These are phyloP conservation scores for Torrubiella hemipterigena DNA, from an alignment of 2,329 filamentous ascomycete species.

Conservation along the genomic window DNA sequence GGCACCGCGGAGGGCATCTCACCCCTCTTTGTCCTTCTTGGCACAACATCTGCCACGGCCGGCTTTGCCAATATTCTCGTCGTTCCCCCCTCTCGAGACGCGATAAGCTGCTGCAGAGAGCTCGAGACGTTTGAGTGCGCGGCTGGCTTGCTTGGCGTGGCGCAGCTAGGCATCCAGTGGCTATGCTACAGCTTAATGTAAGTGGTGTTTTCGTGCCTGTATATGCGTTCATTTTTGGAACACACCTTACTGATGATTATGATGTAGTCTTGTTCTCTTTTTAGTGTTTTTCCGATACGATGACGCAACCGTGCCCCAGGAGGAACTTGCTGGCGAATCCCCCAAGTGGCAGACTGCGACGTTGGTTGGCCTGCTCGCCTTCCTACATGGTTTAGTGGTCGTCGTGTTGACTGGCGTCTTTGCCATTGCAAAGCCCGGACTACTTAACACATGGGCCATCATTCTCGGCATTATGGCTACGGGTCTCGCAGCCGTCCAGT, in stretches of 20 bases:
- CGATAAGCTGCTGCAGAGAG: constrained; percentile 76
- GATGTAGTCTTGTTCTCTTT: constrained; percentile 82
- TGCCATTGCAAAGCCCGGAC: constrained; percentile 45
- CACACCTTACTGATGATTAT: constrained; percentile 10
- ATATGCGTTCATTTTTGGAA: background rate
- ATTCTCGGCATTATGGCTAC: constrained; percentile 71
- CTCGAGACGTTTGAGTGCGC: constrained; percentile 74
- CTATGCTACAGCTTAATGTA: constrained; percentile 86
- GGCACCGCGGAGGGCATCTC: constrained; percentile 89
- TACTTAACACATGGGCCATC: constrained; percentile 72
- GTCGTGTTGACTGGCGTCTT: constrained; percentile 60
- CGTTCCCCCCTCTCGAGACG: constrained; percentile 68
- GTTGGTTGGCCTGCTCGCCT: constrained; percentile 57
- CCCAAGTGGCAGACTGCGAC: constrained; percentile 71
- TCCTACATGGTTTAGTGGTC: constrained; percentile 63
- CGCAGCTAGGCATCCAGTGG: constrained; percentile 87
- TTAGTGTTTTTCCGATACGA: constrained; percentile 80
- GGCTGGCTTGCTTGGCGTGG: constrained; percentile 75
- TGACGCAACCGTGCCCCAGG: constrained; percentile 35
- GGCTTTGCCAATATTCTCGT: constrained; percentile 88
- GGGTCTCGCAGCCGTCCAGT: constrained; percentile 73
- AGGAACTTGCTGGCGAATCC: constrained; percentile 35
- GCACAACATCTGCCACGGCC: constrained; percentile 77
- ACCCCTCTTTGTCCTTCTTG: constrained; percentile 90
- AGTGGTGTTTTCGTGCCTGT: constrained; percentile 25